Percentiles rank a stretch among this genome's conserved stretches.
Evolutionary conservation across 208 protist species (phyloP).

Genomic region (Leishmania aethiopica): DNA sequence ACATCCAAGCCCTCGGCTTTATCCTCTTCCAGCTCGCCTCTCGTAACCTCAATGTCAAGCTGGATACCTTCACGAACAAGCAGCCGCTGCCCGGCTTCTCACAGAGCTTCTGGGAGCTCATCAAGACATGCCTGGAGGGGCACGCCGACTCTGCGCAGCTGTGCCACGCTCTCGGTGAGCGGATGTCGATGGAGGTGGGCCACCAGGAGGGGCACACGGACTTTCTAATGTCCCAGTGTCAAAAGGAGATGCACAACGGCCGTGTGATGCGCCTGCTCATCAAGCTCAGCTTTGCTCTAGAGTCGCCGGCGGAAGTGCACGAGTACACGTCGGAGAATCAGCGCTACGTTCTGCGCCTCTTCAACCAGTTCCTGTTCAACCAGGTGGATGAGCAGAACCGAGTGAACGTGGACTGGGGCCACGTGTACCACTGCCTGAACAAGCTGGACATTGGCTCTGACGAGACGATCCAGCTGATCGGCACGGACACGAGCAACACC

Average conservation of each 20-base stretch:
- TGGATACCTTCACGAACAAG: constrained; percentile 58
- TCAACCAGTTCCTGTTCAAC: constrained; percentile 97
- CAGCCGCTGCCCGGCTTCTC: constrained; percentile 78
- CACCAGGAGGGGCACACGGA: constrained; percentile 90
- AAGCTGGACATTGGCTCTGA: constrained; percentile 96
- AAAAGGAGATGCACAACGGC: constrained; percentile 96
- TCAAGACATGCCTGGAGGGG: constrained; percentile 78
- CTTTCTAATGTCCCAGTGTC: constrained; percentile 89
- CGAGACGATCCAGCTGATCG: constrained; percentile 94
- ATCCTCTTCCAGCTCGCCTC: constrained; percentile 84
- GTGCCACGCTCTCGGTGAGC: constrained; percentile 79
- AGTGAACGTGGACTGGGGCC: constrained; percentile 92
- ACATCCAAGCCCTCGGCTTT: constrained; percentile 80
- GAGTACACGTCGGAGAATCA: constrained; percentile 72
- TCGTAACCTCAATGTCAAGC: constrained; percentile 56
- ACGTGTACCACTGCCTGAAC: constrained; percentile 96
- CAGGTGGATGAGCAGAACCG: constrained; percentile 94
- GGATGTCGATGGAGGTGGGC: constrained; percentile 89
- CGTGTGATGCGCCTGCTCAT: constrained; percentile 95
- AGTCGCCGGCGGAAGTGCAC: constrained; percentile 84
- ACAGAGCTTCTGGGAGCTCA: constrained; percentile 80
- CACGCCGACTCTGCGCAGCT: constrained; percentile 61
- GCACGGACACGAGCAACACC: constrained; percentile 83
- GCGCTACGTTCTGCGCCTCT: constrained; percentile 92
- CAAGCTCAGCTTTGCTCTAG: constrained; percentile 94